phyloP scores from a whole-genome alignment of 805 yeast species.

The Metschnikowia vanudenii region DNA sequence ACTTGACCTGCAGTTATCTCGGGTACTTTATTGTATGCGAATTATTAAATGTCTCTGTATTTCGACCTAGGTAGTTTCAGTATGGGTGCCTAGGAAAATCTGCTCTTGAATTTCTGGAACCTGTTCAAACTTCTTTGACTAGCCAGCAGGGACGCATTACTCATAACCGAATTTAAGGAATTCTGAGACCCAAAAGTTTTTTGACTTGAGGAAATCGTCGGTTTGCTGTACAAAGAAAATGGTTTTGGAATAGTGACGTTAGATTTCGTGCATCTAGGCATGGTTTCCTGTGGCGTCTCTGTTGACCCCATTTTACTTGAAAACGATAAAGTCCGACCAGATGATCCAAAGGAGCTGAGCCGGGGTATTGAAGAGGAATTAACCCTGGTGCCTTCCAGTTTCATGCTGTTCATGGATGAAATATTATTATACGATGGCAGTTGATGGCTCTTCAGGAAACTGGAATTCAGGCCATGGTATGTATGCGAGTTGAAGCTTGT shows the following conservation, averaged over 20 bases:
- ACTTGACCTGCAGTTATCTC: slow-evolving; percentile 4
- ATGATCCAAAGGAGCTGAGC: background rate
- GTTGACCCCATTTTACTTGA: background rate
- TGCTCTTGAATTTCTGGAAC: slow-evolving; percentile 34
- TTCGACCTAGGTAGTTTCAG: background rate
- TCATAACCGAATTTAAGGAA: slow-evolving; percentile 13
- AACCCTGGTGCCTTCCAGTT: background rate
- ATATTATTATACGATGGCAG: background rate
- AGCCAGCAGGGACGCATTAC: slow-evolving; percentile 17
- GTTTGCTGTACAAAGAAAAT: slow-evolving; percentile 30
- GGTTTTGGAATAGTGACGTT: slow-evolving; percentile 30
- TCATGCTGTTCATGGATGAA: background rate
- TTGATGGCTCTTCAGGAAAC: background rate
- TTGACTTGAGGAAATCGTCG: slow-evolving; percentile 42
- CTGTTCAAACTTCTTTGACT: slow-evolving; percentile 27
- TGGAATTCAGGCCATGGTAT: background rate
- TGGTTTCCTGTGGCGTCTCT: background rate
- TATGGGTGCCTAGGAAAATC: slow-evolving; percentile 18
- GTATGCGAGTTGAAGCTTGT: background rate
- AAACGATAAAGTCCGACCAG: background rate
- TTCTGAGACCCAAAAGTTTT: slow-evolving; percentile 21
- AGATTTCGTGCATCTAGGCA: slow-evolving; percentile 2
- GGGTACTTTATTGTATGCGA: background rate
- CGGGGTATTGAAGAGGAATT: slow-evolving; percentile 1
- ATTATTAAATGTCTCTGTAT: background rate